Conservation (phyloP, 1,284 basidiomycete genomes). For the Microbotryum saponariae region DNA sequence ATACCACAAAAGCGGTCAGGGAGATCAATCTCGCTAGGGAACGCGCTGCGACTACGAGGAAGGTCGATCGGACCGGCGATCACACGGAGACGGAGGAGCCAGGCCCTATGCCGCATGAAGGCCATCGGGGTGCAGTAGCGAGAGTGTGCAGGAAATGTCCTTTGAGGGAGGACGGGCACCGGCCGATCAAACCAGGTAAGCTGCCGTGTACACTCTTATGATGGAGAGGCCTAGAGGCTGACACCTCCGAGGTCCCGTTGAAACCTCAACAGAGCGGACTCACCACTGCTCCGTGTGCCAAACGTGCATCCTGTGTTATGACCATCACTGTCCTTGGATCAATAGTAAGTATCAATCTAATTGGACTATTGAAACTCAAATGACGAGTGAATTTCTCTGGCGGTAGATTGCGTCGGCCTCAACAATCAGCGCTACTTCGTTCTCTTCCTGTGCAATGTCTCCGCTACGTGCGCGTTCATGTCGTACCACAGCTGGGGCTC, state of each 20-base stretch:
- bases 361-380: slow-evolving; percentile 48
- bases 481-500: slow-evolving; percentile 28
- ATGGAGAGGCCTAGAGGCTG: not conserved
- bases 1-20: not conserved
- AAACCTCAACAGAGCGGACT: slow-evolving; percentile 56
- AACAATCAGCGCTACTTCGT: slow-evolving; percentile 95
- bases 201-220: slow-evolving; percentile 1
- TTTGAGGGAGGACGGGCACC: slow-evolving; percentile 47
- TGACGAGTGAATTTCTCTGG: not conserved
- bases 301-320: slow-evolving; percentile 83
- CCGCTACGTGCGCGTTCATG: slow-evolving; percentile 29
- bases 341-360: slow-evolving; percentile 45
- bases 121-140: not conserved
- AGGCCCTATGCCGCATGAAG: not conserved
- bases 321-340: slow-evolving; percentile 83
- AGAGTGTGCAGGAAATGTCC: slow-evolving; percentile 37
- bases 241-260: not conserved
- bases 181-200: slow-evolving; percentile 67
- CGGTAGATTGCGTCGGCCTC: slow-evolving; percentile 55
- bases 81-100: not conserved
- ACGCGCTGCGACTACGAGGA: slow-evolving; percentile 6
- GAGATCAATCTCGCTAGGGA: slow-evolving; percentile 13
- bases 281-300: slow-evolving; percentile 95
- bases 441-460: slow-evolving; percentile 66
- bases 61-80: slow-evolving; percentile 2